Conservation (phyloP, 2,329 filamentous ascomycete genomes). For the Pyrenophora tritici-repentis region DNA sequence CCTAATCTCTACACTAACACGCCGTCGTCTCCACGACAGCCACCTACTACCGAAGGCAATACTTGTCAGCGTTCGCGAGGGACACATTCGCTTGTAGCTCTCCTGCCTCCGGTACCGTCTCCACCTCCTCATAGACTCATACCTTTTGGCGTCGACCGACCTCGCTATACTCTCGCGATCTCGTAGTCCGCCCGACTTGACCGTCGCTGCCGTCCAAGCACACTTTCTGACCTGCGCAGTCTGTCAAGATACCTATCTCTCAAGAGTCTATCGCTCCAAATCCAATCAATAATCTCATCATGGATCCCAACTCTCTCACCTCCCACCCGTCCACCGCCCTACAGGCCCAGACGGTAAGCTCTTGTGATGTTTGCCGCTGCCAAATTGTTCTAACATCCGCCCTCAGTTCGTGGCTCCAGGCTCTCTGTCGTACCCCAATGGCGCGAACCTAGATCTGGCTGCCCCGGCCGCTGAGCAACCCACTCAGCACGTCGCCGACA, state of each 20-base stretch:
- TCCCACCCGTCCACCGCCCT: slow-evolving; percentile 89
- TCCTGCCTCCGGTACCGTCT: slow-evolving; percentile 69
- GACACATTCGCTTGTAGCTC: slow-evolving; percentile 99
- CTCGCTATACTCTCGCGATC: slow-evolving; percentile 38
- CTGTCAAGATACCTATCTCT: slow-evolving; percentile 38
- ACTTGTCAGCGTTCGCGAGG: slow-evolving; percentile 65
- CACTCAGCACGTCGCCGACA: slow-evolving; percentile 56
- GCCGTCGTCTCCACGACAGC: slow-evolving; percentile 31
- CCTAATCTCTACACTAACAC: slow-evolving; percentile 33
- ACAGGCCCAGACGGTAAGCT: slow-evolving; percentile 77
- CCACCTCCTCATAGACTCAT: slow-evolving; percentile 23
- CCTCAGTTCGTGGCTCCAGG: slow-evolving; percentile 76
- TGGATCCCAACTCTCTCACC: slow-evolving; percentile 76
- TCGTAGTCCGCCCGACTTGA: slow-evolving; percentile 36
- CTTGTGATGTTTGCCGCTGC: slow-evolving; percentile 26
- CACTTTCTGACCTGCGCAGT: slow-evolving; percentile 43
- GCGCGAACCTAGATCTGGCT: slow-evolving; percentile 76
- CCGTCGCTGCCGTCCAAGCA: slow-evolving; percentile 34
- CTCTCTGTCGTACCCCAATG: slow-evolving; percentile 86
- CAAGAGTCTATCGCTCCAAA: slow-evolving; percentile 35
- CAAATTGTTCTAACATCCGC: slow-evolving; percentile 29
- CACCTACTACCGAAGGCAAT: slow-evolving; percentile 28
- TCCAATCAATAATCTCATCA: slow-evolving; percentile 55
- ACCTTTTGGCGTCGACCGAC: slow-evolving; percentile 39
- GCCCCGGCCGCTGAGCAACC: slow-evolving; percentile 77